Evolutionary conservation across 495 filamentous ascomycete species (phyloP).

Genomic region (Talaromyces thailandensis): DNA sequence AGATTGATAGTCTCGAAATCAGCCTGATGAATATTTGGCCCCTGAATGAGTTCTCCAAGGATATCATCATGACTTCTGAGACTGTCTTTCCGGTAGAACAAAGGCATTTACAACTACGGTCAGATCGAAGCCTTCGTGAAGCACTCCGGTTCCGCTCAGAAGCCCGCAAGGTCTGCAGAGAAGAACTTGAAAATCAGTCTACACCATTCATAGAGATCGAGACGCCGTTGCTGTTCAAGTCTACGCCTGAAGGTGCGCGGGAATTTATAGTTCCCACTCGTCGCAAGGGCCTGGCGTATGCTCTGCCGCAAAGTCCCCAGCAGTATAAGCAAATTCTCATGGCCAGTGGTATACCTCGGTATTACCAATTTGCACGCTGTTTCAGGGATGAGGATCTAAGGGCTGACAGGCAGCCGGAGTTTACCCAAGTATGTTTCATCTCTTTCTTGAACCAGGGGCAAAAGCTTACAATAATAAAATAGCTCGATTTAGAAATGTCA

Average conservation of each 20-base stretch:
- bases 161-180: slow-evolving; percentile 41
- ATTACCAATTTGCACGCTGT: slow-evolving; percentile 89
- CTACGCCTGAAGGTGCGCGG: slow-evolving; percentile 88
- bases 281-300: slow-evolving; percentile 66
- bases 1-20: slow-evolving; percentile 46
- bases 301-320: slow-evolving; percentile 90
- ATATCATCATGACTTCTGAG: slow-evolving; percentile 64
- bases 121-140: slow-evolving; percentile 49
- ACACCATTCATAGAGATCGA: slow-evolving; percentile 70
- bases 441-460: background rate
- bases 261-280: slow-evolving; percentile 95
- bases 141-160: slow-evolving; percentile 52
- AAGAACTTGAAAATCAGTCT: slow-evolving; percentile 33
- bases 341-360: slow-evolving; percentile 72
- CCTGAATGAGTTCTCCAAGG: slow-evolving; percentile 67
- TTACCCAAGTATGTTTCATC: slow-evolving; percentile 63
- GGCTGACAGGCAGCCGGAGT: slow-evolving; percentile 92
- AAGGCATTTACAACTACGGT: slow-evolving; percentile 79
- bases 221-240: slow-evolving; percentile 92
- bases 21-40: slow-evolving; percentile 51
- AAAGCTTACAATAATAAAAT: background rate
- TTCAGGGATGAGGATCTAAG: slow-evolving; percentile 93
- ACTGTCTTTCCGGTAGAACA: slow-evolving; percentile 63
- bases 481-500: slow-evolving; percentile 89
- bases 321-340: slow-evolving; percentile 99